Conservation (phyloP, 1,139 yeast genomes). For the Candida sp. region DNA sequence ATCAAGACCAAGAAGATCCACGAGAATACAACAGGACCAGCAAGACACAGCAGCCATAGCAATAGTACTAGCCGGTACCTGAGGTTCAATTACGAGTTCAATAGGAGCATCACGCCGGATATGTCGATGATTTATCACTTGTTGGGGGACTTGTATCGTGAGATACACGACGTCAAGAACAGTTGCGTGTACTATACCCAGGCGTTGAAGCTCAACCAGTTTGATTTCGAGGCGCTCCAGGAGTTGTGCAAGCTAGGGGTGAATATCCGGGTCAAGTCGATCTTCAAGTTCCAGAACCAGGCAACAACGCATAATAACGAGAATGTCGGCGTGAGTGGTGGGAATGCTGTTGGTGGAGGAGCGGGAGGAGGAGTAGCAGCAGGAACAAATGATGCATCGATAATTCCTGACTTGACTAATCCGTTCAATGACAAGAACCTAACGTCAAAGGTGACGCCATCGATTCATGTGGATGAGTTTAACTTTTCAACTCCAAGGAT, state of each 20-base stretch:
- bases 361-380: not conserved
- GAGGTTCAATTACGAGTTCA: conserved; percentile 37
- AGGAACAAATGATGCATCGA: conserved; percentile 1
- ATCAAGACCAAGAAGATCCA: conserved; percentile 35
- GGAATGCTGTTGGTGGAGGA: conserved; percentile 4
- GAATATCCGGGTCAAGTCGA: conserved; percentile 61
- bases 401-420: conserved; percentile 21
- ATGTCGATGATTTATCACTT: conserved; percentile 65
- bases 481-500: conserved; percentile 52
- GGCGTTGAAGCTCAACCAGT: conserved; percentile 77
- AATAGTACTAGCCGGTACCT: conserved; percentile 17
- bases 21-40: conserved; percentile 63
- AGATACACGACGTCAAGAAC: conserved; percentile 62
- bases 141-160: conserved; percentile 71
- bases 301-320: not conserved
- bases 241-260: conserved; percentile 77
- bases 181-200: conserved; percentile 71
- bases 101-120: conserved; percentile 58
- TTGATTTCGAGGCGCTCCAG: conserved; percentile 86
- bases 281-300: conserved; percentile 44
- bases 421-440: conserved; percentile 24
- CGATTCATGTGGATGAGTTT: conserved; percentile 25
- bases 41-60: not conserved
- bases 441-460: conserved; percentile 12
- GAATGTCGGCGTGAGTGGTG: conserved; percentile 2